Evolutionary conservation across 257 asterid genomes (phyloP), one percentile per base, ranked within the genome.

Genomic region (Rubia yunnanensis): DNA sequence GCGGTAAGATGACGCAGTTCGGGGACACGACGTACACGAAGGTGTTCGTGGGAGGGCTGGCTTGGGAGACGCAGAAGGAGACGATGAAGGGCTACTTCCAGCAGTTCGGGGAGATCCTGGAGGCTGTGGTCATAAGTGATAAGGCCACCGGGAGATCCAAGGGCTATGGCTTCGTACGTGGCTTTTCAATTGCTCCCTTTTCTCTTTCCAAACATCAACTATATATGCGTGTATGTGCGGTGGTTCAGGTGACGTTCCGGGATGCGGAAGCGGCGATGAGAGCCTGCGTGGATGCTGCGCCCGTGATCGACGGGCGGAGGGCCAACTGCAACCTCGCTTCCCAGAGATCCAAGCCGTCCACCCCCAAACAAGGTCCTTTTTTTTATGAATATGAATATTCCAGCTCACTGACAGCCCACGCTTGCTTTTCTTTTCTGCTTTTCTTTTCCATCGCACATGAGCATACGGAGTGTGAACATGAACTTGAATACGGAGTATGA

Each of bases 1-100:
- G n/a, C n/a, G n/a, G 3, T 4, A 73, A 54, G 79, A 85, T 83
- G 95, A 84, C 85, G 11, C 91, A 83, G 77, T 92, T 89, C 65
- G 97, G 98, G 22, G 98, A 92, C 39, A 92, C 98, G 3, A 92
- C 97, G 0, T 84, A 89, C 78, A 92, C 97, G 10, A 92, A 92
- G 75, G 92, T 92, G 56, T 92, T 92, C 55, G 98, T 92, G 13
- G 98, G 99, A 1, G 99, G 99, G 1, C 76, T 92, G 79, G 99
- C 99, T 18, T 92, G 99, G 99, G 99, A 92, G 84, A 89, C 99
- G 44, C 99, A 89, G 68, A 92, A 92, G 82, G 99, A 92, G 48
- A 92, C 97, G 59, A 92, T 92, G 99, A 88, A 81, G 84, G 82
- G 79, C 13, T 92, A 92, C 83, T 92, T 92, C 64, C 85, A 92